phyloP scores from a whole-genome alignment of 2,329 filamentous ascomycete species.

The Colletotrichum echinochloae region DNA sequence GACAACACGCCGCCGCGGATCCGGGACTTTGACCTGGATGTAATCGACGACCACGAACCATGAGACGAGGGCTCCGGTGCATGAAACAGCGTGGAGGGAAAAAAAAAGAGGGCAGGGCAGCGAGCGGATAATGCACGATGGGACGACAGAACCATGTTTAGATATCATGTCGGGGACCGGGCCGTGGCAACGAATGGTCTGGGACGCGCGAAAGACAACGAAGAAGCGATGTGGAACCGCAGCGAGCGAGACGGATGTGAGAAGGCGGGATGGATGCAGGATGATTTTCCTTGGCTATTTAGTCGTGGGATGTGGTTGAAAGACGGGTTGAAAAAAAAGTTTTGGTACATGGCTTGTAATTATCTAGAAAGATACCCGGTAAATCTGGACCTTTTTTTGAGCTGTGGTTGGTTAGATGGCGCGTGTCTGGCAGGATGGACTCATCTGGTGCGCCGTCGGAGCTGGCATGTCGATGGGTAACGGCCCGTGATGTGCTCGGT shows the following conservation, averaged over 20 bases:
- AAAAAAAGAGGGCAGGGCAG: background rate
- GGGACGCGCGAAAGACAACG: background rate
- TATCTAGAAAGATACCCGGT: constrained; percentile 3
- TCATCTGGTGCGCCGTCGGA: too few species aligned
- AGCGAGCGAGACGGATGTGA: constrained; percentile 8
- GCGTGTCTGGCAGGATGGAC: background rate
- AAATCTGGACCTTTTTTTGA: background rate
- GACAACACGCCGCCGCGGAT: constrained; percentile 48
- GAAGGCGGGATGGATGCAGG: background rate
- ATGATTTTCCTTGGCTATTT: background rate
- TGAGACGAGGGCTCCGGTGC: constrained; percentile 27
- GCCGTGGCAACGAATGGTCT: background rate
- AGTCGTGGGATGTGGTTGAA: too few species aligned
- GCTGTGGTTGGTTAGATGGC: background rate
- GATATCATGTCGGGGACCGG: background rate
- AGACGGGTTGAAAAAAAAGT: too few species aligned
- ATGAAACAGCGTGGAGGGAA: background rate
- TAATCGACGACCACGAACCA: constrained; percentile 48
- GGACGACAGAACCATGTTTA: constrained; percentile 23
- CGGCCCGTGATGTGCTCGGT: too few species aligned
- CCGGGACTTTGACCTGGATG: constrained; percentile 53
- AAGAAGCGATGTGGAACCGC: background rate
- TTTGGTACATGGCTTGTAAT: background rate
- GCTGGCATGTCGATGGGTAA: too few species aligned
- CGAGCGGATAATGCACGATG: constrained; percentile 3